Evolutionary conservation across 164 flowering plant genomes (phyloP).

Genomic region (Aristolochia contorta): DNA sequence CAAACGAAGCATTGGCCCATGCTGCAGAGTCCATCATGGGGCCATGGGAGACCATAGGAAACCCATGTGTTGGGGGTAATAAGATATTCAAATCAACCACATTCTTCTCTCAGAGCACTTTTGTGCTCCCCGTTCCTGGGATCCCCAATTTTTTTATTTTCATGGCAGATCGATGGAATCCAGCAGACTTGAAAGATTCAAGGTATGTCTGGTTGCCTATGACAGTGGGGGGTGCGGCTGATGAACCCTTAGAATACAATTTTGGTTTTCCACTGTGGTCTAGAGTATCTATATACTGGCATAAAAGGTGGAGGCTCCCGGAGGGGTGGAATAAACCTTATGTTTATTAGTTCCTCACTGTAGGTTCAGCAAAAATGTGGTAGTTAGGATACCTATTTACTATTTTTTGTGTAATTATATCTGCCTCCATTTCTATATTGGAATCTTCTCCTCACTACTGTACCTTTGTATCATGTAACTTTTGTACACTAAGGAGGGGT

Average conservation of each 20-base stretch:
- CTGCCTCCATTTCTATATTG: neutral
- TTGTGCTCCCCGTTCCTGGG: constrained; percentile 60
- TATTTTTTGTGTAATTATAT: no score
- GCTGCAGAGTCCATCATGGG: constrained; percentile 94
- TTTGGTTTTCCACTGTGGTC: constrained; percentile 96
- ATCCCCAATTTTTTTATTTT: constrained; percentile 57
- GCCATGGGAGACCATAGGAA: constrained; percentile 90
- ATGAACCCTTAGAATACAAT: constrained; percentile 67
- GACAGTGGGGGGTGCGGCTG: constrained; percentile 66
- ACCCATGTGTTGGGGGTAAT: constrained; percentile 88
- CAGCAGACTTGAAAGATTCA: constrained; percentile 74
- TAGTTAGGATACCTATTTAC: neutral
- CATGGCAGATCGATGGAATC: constrained; percentile 95
- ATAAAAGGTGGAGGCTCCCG: constrained; percentile 83
- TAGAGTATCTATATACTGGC: constrained; percentile 95
- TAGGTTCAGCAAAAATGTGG: neutral
- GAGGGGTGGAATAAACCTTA: constrained; percentile 22
- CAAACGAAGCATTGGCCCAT: constrained; percentile 85
- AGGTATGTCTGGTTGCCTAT: constrained; percentile 95
- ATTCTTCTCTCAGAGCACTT: constrained; percentile 85
- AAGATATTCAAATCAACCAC: constrained; percentile 56
- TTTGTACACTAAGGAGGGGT: no score
- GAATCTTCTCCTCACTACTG: neutral
- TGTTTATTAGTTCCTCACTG: neutral
- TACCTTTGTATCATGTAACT: neutral